A percentile compares a stretch with the other conserved stretches of the same genome.
phyloP scores from a whole-genome alignment of 1,284 basidiomycete species.

The Termitomyces sp. region DNA sequence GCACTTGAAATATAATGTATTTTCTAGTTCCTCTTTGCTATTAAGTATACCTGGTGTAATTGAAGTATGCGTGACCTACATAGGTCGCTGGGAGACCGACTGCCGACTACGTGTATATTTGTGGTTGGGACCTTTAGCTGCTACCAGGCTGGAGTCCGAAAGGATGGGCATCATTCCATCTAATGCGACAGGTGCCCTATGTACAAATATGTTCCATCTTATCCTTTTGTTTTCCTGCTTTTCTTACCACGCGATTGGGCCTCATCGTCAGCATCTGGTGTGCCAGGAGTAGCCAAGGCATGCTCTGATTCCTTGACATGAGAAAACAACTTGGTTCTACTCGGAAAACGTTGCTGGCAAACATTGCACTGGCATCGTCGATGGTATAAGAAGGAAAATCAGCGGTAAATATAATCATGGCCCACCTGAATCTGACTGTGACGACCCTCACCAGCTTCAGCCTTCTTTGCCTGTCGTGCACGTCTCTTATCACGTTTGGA shows the following conservation, averaged over 20 bases:
- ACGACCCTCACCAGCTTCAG: constrained; percentile 35
- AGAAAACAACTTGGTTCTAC: constrained; percentile 74
- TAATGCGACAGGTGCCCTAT: background rate
- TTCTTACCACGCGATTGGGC: constrained; percentile 29
- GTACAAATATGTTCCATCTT: background rate
- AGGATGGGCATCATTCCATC: background rate
- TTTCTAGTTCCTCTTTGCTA: background rate
- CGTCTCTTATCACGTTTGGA: constrained; percentile 83
- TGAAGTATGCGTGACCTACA: background rate
- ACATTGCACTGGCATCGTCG: constrained; percentile 60
- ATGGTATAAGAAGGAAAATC: constrained; percentile 3
- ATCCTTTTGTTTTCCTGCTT: constrained; percentile 36
- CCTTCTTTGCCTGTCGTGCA: constrained; percentile 75
- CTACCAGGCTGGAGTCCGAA: background rate
- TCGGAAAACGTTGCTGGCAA: constrained; percentile 62
- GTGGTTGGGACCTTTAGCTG: background rate
- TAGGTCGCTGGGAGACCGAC: background rate
- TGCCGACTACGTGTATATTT: background rate
- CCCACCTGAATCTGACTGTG: constrained; percentile 13
- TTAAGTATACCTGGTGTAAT: background rate
- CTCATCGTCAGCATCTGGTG: constrained; percentile 17
- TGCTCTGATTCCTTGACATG: constrained; percentile 76
- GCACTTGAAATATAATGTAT: background rate
- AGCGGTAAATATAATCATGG: background rate
- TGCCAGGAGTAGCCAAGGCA: constrained; percentile 44